Evolutionary conservation across 169 alveolate species (phyloP).

Genomic region (Cryptosporidium bovis): DNA sequence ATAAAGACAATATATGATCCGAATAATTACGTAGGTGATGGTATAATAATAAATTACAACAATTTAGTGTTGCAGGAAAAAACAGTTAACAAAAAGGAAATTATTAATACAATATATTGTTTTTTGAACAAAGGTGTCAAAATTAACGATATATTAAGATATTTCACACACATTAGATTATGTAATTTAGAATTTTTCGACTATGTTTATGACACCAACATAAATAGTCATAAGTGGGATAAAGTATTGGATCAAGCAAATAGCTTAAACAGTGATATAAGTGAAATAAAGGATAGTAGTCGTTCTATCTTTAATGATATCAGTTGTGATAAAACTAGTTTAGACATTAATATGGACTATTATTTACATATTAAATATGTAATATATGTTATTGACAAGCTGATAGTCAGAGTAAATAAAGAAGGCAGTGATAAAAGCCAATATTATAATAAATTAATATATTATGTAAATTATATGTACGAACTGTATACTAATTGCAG

Average conservation of each 20-base stretch:
- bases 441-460: background rate
- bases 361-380: too few relatives aligned
- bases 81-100: background rate
- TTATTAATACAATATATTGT: background rate
- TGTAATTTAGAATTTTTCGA: conserved; percentile 54
- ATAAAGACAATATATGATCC: conserved; percentile 20
- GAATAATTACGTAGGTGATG: conserved; percentile 14
- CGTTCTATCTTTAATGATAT: background rate
- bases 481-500: background rate
- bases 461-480: conserved; percentile 5
- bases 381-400: background rate
- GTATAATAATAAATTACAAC: conserved; percentile 6
- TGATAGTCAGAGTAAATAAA: background rate
- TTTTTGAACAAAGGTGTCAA: conserved; percentile 1
- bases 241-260: background rate
- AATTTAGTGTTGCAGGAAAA: background rate
- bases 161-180: conserved; percentile 14
- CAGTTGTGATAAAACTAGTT: too few relatives aligned
- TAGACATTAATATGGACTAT: too few relatives aligned
- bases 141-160: background rate
- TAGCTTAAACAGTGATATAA: background rate
- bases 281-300: background rate
- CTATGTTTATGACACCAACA: background rate
- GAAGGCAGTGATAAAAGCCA: too few relatives aligned
- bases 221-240: background rate